Evolutionary conservation across 441 rosid genomes (phyloP), one percentile per base, ranked within the genome.

Genomic region (Adansonia grandidieri): DNA sequence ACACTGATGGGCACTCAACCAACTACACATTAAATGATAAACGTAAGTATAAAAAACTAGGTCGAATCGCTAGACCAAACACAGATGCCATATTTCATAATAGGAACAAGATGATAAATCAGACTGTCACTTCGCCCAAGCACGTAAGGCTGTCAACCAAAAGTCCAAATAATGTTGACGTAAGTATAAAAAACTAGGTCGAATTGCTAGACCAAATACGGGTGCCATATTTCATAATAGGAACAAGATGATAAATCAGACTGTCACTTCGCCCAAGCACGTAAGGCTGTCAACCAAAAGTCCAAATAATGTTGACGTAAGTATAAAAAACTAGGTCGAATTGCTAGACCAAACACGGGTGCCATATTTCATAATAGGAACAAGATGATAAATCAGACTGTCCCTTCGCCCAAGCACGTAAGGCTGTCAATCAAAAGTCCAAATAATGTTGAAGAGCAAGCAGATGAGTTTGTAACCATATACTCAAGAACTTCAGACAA

Each of bases 1-100:
- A 94, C 57, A 94, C 87, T 22, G 98, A 92, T 61, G 97, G 98
- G 75, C 96, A 94, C 84, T 94, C 98, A 20, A 92, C 81, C 87
- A 94, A 83, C 98, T 94, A 70, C 69, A 62, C 61, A 64, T n/a
- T 58, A 82, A 80, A 77, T 71, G 66, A 72, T 22, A 68, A 71
- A 48, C 51, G 57, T 19, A 63, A 24, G 9, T 3, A 61, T n/a
- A 20, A 45, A 63, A 51, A 6, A 19, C 28, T 24, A 56, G 50
- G 48, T 65, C 8, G 24, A 57, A 74, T 22, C 22, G 71, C 5
- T 22, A 40, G 11, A 75, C 28, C 54, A 53, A 80, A 68, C 15
- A 68, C 37, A 6, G 20, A 10, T n/a, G 19, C 40, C 9, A 67
- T 57, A 37, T 58, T 64, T 54, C 54, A 17, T 60, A 0, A 8